phyloP scores from a whole-genome alignment of 164 flowering plant genomes.

The Echeveria elegans region DNA sequence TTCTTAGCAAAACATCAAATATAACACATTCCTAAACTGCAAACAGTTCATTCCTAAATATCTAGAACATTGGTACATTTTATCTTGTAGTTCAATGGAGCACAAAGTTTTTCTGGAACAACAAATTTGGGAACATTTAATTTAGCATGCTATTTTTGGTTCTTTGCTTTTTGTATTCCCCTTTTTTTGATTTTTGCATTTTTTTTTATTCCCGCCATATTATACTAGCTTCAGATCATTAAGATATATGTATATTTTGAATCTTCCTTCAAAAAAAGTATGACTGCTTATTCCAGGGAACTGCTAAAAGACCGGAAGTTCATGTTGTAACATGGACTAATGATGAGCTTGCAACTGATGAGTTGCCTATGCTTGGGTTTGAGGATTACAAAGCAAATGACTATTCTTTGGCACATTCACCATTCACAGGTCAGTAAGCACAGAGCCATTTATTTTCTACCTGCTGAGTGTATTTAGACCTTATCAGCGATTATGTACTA shows the following conservation, averaged over 20 bases:
- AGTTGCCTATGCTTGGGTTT: constrained; percentile 92
- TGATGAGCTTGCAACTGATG: constrained; percentile 97
- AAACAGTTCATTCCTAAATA: too few relatives aligned
- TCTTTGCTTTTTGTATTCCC: not conserved
- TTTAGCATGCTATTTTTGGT: too few relatives aligned
- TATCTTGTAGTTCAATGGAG: too few relatives aligned
- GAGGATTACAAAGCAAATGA: constrained; percentile 98
- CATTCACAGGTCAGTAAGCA: constrained; percentile 63
- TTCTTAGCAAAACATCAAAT: too few relatives aligned
- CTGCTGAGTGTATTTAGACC: constrained; percentile 4
- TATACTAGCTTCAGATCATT: too few relatives aligned
- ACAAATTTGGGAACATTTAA: too few relatives aligned
- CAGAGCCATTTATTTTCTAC: not conserved
- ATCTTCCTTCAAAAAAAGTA: too few relatives aligned
- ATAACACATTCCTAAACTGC: too few relatives aligned
- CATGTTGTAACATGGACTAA: constrained; percentile 87
- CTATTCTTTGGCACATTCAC: constrained; percentile 89
- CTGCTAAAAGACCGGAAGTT: constrained; percentile 97
- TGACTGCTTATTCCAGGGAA: constrained; percentile 45
- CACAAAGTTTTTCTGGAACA: too few relatives aligned
- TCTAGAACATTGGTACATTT: too few relatives aligned
- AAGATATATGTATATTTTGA: not conserved
- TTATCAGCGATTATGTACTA: constrained; percentile 3
- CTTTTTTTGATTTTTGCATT: not conserved
- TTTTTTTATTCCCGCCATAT: too few relatives aligned